These are phyloP conservation scores for Tylopilus orsonianus DNA, from an alignment of 1,284 basidiomycete species.

Conservation along the genomic window DNA sequence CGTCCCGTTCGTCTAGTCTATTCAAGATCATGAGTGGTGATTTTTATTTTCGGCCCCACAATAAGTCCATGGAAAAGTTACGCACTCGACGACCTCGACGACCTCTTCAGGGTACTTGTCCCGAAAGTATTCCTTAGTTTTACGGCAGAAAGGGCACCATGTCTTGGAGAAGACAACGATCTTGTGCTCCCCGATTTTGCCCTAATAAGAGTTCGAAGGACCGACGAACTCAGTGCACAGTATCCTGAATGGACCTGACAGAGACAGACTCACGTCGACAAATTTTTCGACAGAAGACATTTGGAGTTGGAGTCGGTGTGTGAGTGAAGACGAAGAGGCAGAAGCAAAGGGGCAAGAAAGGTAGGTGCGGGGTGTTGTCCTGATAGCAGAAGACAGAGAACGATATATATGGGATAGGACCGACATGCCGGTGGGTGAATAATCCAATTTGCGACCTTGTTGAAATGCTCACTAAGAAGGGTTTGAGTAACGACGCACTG, in stretches of 20 bases:
- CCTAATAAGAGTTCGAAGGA: slow-evolving; percentile 34
- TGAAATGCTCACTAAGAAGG: neutral
- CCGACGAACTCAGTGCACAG: neutral
- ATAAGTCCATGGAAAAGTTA: no score
- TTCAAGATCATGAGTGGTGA: no score
- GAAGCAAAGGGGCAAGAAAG: slow-evolving; percentile 1
- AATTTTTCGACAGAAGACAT: slow-evolving; percentile 40
- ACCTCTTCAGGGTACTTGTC: slow-evolving; percentile 48
- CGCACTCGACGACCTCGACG: slow-evolving; percentile 60
- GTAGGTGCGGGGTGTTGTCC: neutral
- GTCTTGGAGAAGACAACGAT: slow-evolving; percentile 73
- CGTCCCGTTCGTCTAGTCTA: neutral
- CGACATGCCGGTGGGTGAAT: slow-evolving; percentile 1
- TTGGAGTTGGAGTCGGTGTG: slow-evolving; percentile 10
- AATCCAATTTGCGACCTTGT: slow-evolving; percentile 1
- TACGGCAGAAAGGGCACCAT: slow-evolving; percentile 60
- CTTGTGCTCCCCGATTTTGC: slow-evolving; percentile 53
- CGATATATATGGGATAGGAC: slow-evolving; percentile 28
- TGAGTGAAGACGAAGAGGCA: neutral
- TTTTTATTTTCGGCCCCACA: no score
- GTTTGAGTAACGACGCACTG: neutral
- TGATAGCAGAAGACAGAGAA: slow-evolving; percentile 16
- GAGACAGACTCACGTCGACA: slow-evolving; percentile 40
- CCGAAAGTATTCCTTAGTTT: slow-evolving; percentile 57
- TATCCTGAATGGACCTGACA: neutral